phyloP scores from a whole-genome alignment of 768 basidiomycete genomes.

The Calocybe gangraenosa region DNA sequence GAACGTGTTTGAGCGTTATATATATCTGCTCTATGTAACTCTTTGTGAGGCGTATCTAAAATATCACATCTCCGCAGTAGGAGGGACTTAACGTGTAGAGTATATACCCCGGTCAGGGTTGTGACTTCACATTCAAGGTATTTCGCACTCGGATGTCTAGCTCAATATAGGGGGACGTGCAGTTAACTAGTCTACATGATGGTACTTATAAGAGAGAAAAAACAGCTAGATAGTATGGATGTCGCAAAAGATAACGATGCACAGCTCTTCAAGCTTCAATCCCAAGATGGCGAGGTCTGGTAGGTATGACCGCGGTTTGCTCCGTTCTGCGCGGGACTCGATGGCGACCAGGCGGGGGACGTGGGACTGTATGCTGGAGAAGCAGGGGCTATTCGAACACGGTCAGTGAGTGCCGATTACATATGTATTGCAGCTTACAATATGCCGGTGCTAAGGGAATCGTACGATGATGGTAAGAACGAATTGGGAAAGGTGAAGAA shows the following conservation, averaged over 20 bases:
- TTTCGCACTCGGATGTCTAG: no score
- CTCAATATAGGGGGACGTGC: conserved; percentile 21
- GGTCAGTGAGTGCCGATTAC: conserved; percentile 9
- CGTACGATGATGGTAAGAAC: conserved; percentile 2
- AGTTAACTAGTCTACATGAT: conserved; percentile 24
- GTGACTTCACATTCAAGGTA: no score
- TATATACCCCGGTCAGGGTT: no score
- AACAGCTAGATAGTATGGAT: conserved; percentile 25
- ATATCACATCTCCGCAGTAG: no score
- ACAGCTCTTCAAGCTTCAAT: conserved; percentile 25
- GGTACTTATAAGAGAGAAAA: conserved; percentile 18
- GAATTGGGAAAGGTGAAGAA: neutral
- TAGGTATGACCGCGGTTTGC: conserved; percentile 38
- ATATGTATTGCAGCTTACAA: conserved; percentile 45
- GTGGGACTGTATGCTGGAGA: conserved; percentile 86
- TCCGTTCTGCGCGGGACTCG: conserved; percentile 67
- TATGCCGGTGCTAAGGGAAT: conserved; percentile 63
- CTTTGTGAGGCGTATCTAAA: no score
- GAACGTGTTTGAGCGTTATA: no score
- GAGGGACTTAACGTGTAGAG: no score
- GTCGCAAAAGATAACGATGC: conserved; percentile 19
- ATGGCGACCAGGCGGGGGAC: conserved; percentile 80
- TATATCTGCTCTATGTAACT: no score
- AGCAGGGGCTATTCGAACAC: conserved; percentile 56
- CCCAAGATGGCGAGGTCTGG: conserved; percentile 50